Evolutionary conservation across 1,284 basidiomycete species (phyloP), one percentile per base, ranked within the genome.

Genomic region (Phaffia rhodozyma): DNA sequence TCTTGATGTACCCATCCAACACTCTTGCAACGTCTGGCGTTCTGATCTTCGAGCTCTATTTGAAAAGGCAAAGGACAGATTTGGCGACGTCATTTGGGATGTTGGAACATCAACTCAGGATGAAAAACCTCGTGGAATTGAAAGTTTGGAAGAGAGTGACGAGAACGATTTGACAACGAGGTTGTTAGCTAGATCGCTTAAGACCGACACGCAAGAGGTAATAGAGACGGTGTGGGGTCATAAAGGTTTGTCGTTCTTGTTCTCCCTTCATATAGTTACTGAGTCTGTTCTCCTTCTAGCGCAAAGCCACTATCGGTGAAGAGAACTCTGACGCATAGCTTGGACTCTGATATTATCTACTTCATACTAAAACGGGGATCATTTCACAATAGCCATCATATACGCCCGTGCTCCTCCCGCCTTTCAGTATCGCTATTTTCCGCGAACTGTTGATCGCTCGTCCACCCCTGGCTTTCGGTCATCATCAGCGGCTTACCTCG

Each of bases 51-150:
- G 84, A 67, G 72, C 78, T 2, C 81, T 96, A 49, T 91, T 90
- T 74, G 80, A 81, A 67, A 79, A 85, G 66, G 86, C 91, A 29
- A 86, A 86, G 73, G 86, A 90, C 66, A 80, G 88, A 62, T 94
- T 91, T 72, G 86, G 87, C n/a, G 92, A 96, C 78, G 89, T 97
- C 60, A 84, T 88, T 21, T 96, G 91, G 91, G 85, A 89, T 73
- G 78, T 87, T 23, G 62, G 62, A 48, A 16, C 38, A 43, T 43
- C 38, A 43, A 11, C 13, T 43, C 38, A 43, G 13, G 38, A 43
- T 16, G 13, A 16, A 11, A 16, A 16, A 43, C 38, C 38, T 43
- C 38, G 5, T 43, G 13, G 7, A 11, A 43, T 2, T 16, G 38
- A 25, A 49, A 38, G 20, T 27, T 75, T 76, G 21, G 76, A 75